Evolutionary conservation across 2,329 filamentous ascomycete genomes (phyloP), one percentile per base, ranked within the genome.

Genomic region (Alternaria triticina): DNA sequence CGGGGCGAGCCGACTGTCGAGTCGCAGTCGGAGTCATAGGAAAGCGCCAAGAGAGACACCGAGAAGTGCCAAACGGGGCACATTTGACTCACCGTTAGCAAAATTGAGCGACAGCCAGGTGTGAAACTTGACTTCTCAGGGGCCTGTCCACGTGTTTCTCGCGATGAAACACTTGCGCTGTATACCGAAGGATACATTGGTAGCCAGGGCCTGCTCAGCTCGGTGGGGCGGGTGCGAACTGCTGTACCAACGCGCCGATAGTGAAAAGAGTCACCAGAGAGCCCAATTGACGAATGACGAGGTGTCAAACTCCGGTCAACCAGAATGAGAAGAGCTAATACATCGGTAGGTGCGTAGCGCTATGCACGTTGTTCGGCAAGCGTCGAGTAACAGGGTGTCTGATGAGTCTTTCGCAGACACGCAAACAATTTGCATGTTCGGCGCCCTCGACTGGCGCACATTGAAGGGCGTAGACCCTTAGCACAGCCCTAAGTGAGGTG

Each of bases 231-330:
- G 60, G 67, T 51, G 69, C 60, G 69, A 75, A 74, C 74, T 71
- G 62, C 63, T 72, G 66, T 58, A 58, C 62, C 58, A 59, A 65
- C 25, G 64, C 55, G 30, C 56, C 54, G 57, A 54, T 62, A 58
- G 57, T 57, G 54, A 50, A 51, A 22, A 49, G 45, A 51, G 57
- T 58, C 45, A 51, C 27, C 59, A 50, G 61, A 55, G 50, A 36
- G 46, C 57, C 54, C 43, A 52, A 65, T 71, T 69, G 70, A 61
- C 71, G 65, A 77, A 74, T 75, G 56, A 63, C 3, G 62, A 52
- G 17, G 51, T 33, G 20, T 15, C 17, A 67, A 52, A 63, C 68
- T 75, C 76, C 76, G 76, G 76, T 78, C 70, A 78, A 69, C 71
- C 74, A 58, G 69, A 70, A 74, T 60, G 49, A 73, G 72, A 28